Conservation (phyloP, 257 asterid species). For the Rhazya stricta region DNA sequence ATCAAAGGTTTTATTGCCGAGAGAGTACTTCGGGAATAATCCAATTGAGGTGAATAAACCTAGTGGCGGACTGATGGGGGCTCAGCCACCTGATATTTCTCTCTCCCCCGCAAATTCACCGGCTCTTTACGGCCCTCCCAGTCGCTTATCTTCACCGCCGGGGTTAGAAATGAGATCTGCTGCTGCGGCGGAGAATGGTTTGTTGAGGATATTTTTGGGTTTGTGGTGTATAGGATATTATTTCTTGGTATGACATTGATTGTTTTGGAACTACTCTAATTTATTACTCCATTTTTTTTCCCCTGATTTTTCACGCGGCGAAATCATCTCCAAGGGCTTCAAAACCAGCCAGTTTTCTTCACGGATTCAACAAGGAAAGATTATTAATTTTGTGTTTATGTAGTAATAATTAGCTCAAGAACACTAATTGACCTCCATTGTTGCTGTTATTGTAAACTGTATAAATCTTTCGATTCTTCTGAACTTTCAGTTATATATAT, state of each 20-base stretch:
- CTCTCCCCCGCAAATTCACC: constrained; percentile 45
- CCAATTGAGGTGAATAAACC: constrained; percentile 46
- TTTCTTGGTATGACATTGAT: constrained; percentile 32
- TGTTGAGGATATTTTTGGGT: constrained; percentile 30
- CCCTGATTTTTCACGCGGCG: constrained; percentile 26
- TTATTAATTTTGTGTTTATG: constrained; percentile 23
- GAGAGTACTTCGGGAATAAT: constrained; percentile 59
- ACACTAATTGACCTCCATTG: constrained; percentile 13
- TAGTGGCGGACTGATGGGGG: constrained; percentile 33
- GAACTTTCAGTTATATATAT: constrained; percentile 10
- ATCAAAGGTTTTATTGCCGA: constrained; percentile 65
- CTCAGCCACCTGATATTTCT: constrained; percentile 54
- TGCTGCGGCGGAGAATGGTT: constrained; percentile 22
- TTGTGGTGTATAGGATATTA: constrained; percentile 48
- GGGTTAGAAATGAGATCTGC: constrained; percentile 38
- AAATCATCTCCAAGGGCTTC: constrained; percentile 16
- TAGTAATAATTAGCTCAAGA: constrained; percentile 22
- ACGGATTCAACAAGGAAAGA: constrained; percentile 30
- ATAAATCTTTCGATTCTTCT: constrained; percentile 17
- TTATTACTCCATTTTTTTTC: constrained; percentile 13
- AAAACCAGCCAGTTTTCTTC: constrained; percentile 27
- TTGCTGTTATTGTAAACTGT: constrained; percentile 34
- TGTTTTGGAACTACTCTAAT: constrained; percentile 21
- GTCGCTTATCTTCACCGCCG: constrained; percentile 57
- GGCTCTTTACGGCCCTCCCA: constrained; percentile 34